Conservation (phyloP, 345 rosid genomes). For the Laguncularia racemosa region DNA sequence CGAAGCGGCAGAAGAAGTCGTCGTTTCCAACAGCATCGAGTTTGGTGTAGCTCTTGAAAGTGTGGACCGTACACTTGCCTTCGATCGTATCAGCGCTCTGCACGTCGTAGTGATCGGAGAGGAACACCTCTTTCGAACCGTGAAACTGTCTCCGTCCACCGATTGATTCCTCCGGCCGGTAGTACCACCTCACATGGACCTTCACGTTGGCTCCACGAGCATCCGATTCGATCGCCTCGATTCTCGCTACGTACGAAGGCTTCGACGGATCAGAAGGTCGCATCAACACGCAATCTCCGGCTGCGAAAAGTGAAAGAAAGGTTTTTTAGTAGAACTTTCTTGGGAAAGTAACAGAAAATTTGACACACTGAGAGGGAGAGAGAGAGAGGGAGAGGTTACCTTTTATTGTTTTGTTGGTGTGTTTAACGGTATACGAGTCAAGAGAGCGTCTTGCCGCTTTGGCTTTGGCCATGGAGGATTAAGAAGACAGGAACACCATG, state of each 20-base stretch:
- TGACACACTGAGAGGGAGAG: background rate
- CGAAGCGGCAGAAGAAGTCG: conserved; percentile 96
- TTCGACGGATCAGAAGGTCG: conserved; percentile 77
- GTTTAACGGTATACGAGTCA: conserved; percentile 66
- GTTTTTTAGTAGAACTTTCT: conserved; percentile 3
- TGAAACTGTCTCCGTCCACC: conserved; percentile 94
- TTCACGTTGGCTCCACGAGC: conserved; percentile 69
- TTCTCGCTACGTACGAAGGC: conserved; percentile 82
- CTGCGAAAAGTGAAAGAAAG: conserved; percentile 19
- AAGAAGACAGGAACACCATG: too few species aligned
- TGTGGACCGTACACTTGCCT: conserved; percentile 86
- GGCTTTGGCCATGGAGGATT: conserved; percentile 63
- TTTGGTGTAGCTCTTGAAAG: conserved; percentile 77
- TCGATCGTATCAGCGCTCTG: conserved; percentile 95
- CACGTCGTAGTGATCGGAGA: conserved; percentile 78
- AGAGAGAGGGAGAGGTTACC: conserved; percentile 25
- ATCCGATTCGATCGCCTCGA: conserved; percentile 85
- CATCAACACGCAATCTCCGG: conserved; percentile 92
- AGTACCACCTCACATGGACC: conserved; percentile 86
- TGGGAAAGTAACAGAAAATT: background rate
- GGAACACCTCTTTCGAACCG: conserved; percentile 91
- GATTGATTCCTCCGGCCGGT: conserved; percentile 96
- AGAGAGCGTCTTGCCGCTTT: conserved; percentile 67
- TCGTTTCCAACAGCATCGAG: conserved; percentile 91
- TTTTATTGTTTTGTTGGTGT: conserved; percentile 65